Base-by-base conservation (phyloP, 345 rosid genomes). In the Ceriops tagal region DNA sequence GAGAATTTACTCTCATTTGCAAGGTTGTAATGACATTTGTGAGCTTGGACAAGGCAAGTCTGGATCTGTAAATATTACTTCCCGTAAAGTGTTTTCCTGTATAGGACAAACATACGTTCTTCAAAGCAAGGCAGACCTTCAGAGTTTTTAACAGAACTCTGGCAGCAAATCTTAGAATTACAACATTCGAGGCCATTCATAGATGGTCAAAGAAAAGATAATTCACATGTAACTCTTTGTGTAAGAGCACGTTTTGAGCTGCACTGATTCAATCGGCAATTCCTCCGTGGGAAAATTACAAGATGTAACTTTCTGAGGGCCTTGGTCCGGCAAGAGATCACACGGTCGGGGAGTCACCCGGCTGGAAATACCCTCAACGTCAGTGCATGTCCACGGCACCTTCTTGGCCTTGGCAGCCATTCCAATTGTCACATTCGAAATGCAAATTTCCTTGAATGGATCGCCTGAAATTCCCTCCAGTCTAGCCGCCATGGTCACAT, bases 371-470 rank as follows among this genome's bases (percentile, higher is more conserved):
- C 96, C 92, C 5, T 65, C 73, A 11, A 90, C 58, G 53, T 90
- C 85, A 18, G 82, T 69, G 75, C 91, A 90, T 8, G 89, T 82
- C 96, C 92, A 90, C 0, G 86, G 86, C 71, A 79, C 79, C 78
- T 90, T 79, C 83, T 90, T 88, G 2, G 84, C 78, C 78, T 85
- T 79, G 0, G 79, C 77, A 28, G 90, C 80, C 86, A 90, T 58
- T 5, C 83, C 72, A 62, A 90, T 83, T 11, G 87, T 88, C 13
- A 76, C 88, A 69, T 91, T 91, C 1, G 92, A 87, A 28, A 88
- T 87, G 72, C 93, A 91, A 34, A 90, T 90, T 16, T 79, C 87
- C 20, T 84, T 86, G 51, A 90, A 88, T 0, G 88, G 86, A 58
- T 88, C 87, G 1, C 84, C 84, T 0, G 82, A 67, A 56, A 88